Base-by-base conservation (phyloP, 2,329 filamentous ascomycete genomes). In the Fusarium gaditjirri region DNA sequence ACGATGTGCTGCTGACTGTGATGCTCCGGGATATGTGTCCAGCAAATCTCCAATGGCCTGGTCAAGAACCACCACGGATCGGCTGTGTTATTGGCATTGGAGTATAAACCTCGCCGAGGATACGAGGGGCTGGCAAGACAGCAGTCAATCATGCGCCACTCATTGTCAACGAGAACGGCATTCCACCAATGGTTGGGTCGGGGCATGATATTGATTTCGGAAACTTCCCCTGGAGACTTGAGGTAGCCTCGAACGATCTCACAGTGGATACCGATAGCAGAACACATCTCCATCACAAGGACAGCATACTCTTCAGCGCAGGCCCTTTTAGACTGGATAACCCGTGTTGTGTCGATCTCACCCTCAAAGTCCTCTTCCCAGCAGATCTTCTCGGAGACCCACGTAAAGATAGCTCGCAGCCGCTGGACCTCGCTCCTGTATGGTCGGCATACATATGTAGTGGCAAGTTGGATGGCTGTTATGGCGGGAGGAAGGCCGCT, bases 121-220 rank as follows among this genome's bases (percentile, higher is more conserved):
- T 98, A 94, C 0, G 95, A 97, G 17, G 95, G 95, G 71, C 92
- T 95, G 8, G 96, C 94, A 52, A 99, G 86, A 39, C 94, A 97
- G 80, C 94, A 96, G 81, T 99, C 96, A 84, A 99, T 94, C 73
- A 98, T 93, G 55, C 96, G 92, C 96, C 96, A 99, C 82, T 98
- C 94, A 27, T 93, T 92, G 80, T 99, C 96, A 13, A 98, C 91
- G 39, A 98, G 84, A 23, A 98, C 94, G 2, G 94, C 91, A 76
- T 99, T 99, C 96, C 96, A 99, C 91, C 93, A 98, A 82, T 99
- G 96, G 78, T 99, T 99, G 0, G 95, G 88, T 35, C 92, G 90
- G n/a, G 94, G 93, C 80, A 95, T 90, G 64, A 92, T 92, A 69
- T 93, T 93, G 46, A 94, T 85, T 76, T 98, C 95, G 3, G 92